A percentile compares a stretch with the other conserved stretches of the same genome.
phyloP scores from a whole-genome alignment of 1,284 basidiomycete genomes.

The Inonotus obliquus region DNA sequence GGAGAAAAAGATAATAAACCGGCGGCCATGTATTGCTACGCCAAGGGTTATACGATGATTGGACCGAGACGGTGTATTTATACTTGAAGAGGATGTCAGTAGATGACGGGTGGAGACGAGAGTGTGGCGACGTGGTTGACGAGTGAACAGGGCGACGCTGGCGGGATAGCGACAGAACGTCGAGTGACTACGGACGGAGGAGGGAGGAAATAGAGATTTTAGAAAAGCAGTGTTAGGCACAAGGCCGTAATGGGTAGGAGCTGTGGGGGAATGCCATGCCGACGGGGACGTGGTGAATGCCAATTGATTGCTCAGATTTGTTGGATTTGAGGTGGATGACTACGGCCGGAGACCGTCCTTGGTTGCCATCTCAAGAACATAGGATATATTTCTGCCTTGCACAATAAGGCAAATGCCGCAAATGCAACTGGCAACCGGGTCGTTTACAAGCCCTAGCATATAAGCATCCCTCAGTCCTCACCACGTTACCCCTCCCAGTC shows the following conservation, averaged over 20 bases:
- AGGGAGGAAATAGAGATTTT: neutral
- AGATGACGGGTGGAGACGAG: neutral
- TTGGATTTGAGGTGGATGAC: constrained; percentile 1
- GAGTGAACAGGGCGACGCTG: neutral
- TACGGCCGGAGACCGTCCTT: constrained; percentile 27
- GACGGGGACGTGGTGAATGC: constrained; percentile 12
- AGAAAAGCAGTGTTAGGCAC: neutral
- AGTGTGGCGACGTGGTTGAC: neutral
- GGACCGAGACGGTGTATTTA: neutral
- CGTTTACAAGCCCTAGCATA: constrained; percentile 12
- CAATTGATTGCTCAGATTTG: neutral
- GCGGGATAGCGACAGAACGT: neutral
- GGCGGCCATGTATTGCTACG: neutral
- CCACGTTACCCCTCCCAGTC: constrained; percentile 22
- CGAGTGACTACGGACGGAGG: neutral
- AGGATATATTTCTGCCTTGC: constrained; percentile 4
- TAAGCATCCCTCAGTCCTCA: constrained; percentile 5
- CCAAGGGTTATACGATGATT: neutral
- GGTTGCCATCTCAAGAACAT: constrained; percentile 20
- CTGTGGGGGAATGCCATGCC: constrained; percentile 17
- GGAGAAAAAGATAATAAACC: neutral
- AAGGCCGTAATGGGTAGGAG: neutral
- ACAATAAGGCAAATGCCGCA: constrained; percentile 16
- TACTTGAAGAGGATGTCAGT: neutral
- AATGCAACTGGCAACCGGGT: constrained; percentile 18